Conservation (phyloP, 352 stramenopile genomes). For the Pythium aristosporum region DNA sequence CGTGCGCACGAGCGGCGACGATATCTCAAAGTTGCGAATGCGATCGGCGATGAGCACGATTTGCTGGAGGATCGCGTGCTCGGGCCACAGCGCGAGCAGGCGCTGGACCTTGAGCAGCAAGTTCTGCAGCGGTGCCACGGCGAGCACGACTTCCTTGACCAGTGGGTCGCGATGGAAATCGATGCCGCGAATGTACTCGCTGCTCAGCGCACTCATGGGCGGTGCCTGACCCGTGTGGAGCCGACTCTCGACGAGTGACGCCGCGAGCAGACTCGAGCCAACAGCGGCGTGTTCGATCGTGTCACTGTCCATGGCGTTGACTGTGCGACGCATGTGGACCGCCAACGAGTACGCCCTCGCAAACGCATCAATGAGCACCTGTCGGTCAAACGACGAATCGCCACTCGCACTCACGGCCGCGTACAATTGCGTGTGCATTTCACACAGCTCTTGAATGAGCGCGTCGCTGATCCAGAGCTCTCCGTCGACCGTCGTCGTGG, state of each 20-base stretch:
- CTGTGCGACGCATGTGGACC: slow-evolving; percentile 60
- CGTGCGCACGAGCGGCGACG: slow-evolving; percentile 85
- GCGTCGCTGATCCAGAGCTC: slow-evolving; percentile 68
- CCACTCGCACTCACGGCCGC: slow-evolving; percentile 31
- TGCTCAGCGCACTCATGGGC: slow-evolving; percentile 55
- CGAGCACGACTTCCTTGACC: slow-evolving; percentile 90
- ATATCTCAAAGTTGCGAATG: slow-evolving; percentile 88
- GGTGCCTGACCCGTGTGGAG: slow-evolving; percentile 57
- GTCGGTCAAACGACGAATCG: slow-evolving; percentile 18
- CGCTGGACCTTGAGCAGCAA: slow-evolving; percentile 90
- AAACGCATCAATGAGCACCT: slow-evolving; percentile 63
- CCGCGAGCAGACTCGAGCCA: slow-evolving; percentile 56
- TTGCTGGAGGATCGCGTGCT: slow-evolving; percentile 96
- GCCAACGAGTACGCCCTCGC: slow-evolving; percentile 67
- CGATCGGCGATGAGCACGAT: slow-evolving; percentile 90
- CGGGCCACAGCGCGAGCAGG: slow-evolving; percentile 94
- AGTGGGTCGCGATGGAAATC: slow-evolving; percentile 95
- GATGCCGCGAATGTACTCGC: slow-evolving; percentile 75
- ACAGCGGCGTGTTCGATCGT: slow-evolving; percentile 51
- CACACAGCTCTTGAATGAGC: slow-evolving; percentile 68
- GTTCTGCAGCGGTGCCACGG: slow-evolving; percentile 82
- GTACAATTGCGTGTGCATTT: slow-evolving; percentile 71
- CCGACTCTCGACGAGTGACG: slow-evolving; percentile 68
- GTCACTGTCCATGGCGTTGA: slow-evolving; percentile 49
- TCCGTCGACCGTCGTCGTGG: slow-evolving; percentile 25